Evolutionary conservation across 345 rosid species (phyloP), one percentile per base, ranked within the genome.

Genomic region (Brassica rapa): DNA sequence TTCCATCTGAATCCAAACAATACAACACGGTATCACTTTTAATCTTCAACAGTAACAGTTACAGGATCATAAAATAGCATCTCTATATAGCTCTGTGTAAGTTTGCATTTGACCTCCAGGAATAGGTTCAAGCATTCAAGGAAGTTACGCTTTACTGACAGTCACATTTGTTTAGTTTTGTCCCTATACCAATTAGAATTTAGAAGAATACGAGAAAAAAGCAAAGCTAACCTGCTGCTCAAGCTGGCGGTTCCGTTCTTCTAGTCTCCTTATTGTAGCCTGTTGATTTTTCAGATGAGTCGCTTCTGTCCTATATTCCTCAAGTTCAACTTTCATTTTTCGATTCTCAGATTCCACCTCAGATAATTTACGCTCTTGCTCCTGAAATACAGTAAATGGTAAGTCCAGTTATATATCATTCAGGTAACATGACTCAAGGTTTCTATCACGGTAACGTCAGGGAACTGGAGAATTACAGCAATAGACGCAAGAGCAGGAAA

Each of bases 191-290:
- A 80, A 65, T 57, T 19, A 59, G 25, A 64, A n/a, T n/a, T n/a
- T n/a, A n/a, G n/a, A n/a, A n/a, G n/a, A n/a, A 30, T 37, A 55
- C 0, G 24, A n/a, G 62, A 71, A n/a, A n/a, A n/a, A n/a, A n/a
- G n/a, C n/a, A n/a, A n/a, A n/a, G 61, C 84, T 79, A 79, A 93
- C 99, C 96, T 91, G 99, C 66, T 86, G 97, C 89, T 95, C 99
- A 82, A 95, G 87, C 84, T 93, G 99, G 37, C 96, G 96, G 77
- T 91, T 95, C 74, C 97, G 93, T 78, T 95, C 99, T 81, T 95
- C 99, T 62, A 95, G 94, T 68, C 98, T 90, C 87, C 99, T 93
- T 86, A 95, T 93, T 59, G 99, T 95, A 27, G 99, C 94, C 82
- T 93, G 99, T 77, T 95, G 99, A 86, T 93, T 95, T 88, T 95